Evolutionary conservation across 495 filamentous ascomycete species (phyloP).

Genomic region (Viridothelium virens): DNA sequence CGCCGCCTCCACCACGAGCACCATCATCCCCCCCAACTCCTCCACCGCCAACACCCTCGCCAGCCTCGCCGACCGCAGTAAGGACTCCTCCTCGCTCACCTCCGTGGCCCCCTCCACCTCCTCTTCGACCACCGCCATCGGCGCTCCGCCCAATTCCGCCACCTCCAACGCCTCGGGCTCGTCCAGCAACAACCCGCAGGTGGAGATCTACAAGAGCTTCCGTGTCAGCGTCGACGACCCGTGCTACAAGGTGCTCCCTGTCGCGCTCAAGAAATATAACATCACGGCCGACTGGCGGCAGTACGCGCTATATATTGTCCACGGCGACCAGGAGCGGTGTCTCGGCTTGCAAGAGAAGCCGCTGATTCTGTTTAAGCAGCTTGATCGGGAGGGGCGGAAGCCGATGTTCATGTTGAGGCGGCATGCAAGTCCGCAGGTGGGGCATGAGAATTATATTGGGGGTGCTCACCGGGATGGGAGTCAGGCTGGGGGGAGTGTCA

Average conservation of each 20-base stretch:
- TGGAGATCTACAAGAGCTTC: slow-evolving; percentile 98
- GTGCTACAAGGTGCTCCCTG: slow-evolving; percentile 92
- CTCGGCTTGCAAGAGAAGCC: slow-evolving; percentile 86
- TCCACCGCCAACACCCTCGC: slow-evolving; percentile 1
- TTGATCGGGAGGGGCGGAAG: slow-evolving; percentile 92
- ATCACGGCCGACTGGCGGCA: slow-evolving; percentile 96
- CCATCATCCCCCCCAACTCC: not conserved
- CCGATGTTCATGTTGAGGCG: slow-evolving; percentile 98
- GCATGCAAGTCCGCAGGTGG: slow-evolving; percentile 40
- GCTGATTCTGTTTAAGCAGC: slow-evolving; percentile 90
- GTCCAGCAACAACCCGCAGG: slow-evolving; percentile 44
- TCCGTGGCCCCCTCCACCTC: not conserved
- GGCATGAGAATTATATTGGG: slow-evolving; percentile 23
- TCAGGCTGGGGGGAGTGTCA: slow-evolving; percentile 7
- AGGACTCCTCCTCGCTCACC: slow-evolving; percentile 3
- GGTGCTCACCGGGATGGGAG: not conserved
- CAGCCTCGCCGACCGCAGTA: not conserved
- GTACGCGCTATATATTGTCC: slow-evolving; percentile 95
- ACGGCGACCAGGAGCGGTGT: slow-evolving; percentile 93
- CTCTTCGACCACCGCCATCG: not conserved
- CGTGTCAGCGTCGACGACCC: slow-evolving; percentile 96
- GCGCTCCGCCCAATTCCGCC: slow-evolving; percentile 29
- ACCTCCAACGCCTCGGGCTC: slow-evolving; percentile 39
- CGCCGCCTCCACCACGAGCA: slow-evolving; percentile 11
- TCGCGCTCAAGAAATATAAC: slow-evolving; percentile 94